A percentile compares a stretch with the other conserved stretches of the same genome.
These are phyloP conservation scores for Stagonosporopsis tanaceti DNA, from an alignment of 2,329 filamentous ascomycete species.

Conservation along the genomic window DNA sequence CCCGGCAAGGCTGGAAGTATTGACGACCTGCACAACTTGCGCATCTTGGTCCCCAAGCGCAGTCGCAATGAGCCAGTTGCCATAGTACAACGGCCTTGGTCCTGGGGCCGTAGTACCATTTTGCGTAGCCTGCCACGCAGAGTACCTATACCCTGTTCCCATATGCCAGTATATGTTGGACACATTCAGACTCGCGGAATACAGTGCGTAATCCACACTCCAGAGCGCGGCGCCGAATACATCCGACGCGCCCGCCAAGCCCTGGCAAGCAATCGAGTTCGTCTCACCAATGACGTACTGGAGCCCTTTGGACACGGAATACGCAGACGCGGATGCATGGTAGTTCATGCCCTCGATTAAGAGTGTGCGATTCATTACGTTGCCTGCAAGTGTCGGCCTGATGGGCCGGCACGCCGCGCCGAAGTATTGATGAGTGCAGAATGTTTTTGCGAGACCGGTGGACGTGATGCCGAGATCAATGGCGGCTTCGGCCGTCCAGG, in stretches of 20 bases:
- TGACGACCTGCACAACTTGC: conserved; percentile 21
- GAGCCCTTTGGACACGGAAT: conserved; percentile 52
- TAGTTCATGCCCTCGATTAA: conserved; percentile 58
- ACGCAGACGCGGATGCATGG: conserved; percentile 54
- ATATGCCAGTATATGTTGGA: conserved; percentile 69
- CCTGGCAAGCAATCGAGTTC: conserved; percentile 70
- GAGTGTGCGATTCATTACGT: conserved; percentile 69
- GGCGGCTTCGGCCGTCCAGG: conserved; percentile 24
- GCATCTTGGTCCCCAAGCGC: conserved; percentile 57
- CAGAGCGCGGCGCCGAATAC: conserved; percentile 72
- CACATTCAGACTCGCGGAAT: conserved; percentile 62
- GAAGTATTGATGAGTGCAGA: conserved; percentile 31
- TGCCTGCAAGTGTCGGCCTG: conserved; percentile 63
- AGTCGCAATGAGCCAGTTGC: conserved; percentile 64
- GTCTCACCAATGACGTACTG: conserved; percentile 68
- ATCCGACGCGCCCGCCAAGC: conserved; percentile 68
- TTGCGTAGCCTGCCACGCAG: conserved; percentile 66
- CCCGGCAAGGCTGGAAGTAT: conserved; percentile 19
- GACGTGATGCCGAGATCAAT: conserved; percentile 25
- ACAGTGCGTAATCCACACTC: conserved; percentile 69
- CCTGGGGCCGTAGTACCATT: conserved; percentile 66
- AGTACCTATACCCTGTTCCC: conserved; percentile 69
- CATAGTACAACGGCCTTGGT: conserved; percentile 60
- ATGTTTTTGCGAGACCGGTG: conserved; percentile 22
- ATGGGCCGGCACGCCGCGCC: conserved; percentile 24